Evolutionary conservation across 306 rosid species (phyloP).

Genomic region (Cotoneaster glaucophyllus): DNA sequence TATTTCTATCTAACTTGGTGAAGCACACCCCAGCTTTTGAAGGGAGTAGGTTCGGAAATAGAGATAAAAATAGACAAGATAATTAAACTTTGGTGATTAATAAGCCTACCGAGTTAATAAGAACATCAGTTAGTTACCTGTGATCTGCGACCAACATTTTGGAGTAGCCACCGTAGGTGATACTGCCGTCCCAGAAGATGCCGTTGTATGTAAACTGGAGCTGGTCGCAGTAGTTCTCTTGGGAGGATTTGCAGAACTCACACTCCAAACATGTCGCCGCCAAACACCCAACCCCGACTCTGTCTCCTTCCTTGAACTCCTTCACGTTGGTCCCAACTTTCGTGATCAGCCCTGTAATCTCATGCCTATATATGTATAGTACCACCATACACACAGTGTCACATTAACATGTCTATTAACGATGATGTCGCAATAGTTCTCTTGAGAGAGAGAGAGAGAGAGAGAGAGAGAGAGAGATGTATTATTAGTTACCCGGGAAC

Average conservation of each 20-base stretch:
- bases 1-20: too few relatives aligned
- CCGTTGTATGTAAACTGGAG: conserved; percentile 49
- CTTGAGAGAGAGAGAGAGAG: not conserved
- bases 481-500: conserved; percentile 53
- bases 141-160: conserved; percentile 51
- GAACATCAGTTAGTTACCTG: conserved; percentile 25
- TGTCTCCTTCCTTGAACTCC: conserved; percentile 55
- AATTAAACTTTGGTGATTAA: not conserved
- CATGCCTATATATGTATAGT: conserved; percentile 33
- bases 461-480: not conserved
- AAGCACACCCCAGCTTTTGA: too few relatives aligned
- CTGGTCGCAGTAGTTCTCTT: conserved; percentile 58
- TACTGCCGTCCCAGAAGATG: conserved; percentile 78
- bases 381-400: not conserved
- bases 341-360: conserved; percentile 52
- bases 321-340: conserved; percentile 59
- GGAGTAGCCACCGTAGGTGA: conserved; percentile 79
- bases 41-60: not conserved
- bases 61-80: not conserved
- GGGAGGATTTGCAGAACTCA: conserved; percentile 37
- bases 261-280: conserved; percentile 65
- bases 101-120: not conserved
- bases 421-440: not conserved
- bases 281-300: conserved; percentile 70
- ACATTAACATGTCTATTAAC: not conserved